Conservation (phyloP, 2,329 filamentous ascomycete genomes). For the Colletotrichum costaricense region DNA sequence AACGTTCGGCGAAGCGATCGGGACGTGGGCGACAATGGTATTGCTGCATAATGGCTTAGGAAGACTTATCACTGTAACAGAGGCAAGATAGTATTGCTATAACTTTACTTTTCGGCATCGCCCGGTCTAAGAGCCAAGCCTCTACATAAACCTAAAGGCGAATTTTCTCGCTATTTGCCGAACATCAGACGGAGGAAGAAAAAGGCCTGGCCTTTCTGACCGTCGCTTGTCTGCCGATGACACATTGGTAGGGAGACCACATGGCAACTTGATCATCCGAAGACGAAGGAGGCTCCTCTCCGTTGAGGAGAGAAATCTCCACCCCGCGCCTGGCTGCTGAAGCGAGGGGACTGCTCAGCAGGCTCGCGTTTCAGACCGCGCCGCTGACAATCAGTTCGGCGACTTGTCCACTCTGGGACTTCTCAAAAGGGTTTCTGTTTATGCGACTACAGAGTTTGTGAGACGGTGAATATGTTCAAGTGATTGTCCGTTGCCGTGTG, state of each 20-base stretch:
- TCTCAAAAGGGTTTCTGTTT: background rate
- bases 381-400: background rate
- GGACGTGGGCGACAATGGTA: background rate
- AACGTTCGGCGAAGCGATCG: background rate
- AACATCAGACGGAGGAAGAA: slow-evolving; percentile 25
- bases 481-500: background rate
- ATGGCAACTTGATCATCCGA: slow-evolving; percentile 10
- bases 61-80: background rate
- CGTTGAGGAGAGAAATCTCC: background rate
- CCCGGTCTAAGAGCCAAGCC: background rate
- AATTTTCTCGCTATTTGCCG: slow-evolving; percentile 15
- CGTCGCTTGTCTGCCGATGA: slow-evolving; percentile 3
- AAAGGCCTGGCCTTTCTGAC: background rate
- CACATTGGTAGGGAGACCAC: slow-evolving; percentile 10
- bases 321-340: background rate
- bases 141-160: background rate
- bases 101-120: background rate
- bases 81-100: background rate
- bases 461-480: background rate
- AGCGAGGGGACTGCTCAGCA: background rate
- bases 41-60: background rate
- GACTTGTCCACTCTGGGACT: background rate
- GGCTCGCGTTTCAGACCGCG: slow-evolving; percentile 24
- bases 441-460: background rate
- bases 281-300: background rate